Conservation (phyloP, 2,329 filamentous ascomycete genomes). For the Xylariomycetidae sp. region DNA sequence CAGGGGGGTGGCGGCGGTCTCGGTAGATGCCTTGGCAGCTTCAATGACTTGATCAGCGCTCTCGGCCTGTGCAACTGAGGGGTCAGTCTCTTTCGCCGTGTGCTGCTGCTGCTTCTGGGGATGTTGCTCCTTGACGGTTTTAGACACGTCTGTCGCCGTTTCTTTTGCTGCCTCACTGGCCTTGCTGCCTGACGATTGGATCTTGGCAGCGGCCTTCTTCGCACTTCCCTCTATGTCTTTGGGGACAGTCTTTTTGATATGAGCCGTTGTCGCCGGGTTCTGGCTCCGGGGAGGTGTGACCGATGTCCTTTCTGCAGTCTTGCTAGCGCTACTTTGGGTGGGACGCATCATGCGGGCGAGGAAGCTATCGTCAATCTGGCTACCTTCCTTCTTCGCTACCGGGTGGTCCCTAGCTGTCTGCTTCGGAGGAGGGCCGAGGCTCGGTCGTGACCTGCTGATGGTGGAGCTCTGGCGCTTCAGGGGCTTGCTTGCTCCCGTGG, state of each 20-base stretch:
- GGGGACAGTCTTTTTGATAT: slow-evolving; percentile 11
- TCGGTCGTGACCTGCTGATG: slow-evolving; percentile 42
- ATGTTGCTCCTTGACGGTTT: slow-evolving; percentile 8
- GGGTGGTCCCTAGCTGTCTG: slow-evolving; percentile 46
- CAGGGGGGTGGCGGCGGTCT: slow-evolving; percentile 11
- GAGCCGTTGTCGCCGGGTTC: slow-evolving; percentile 6
- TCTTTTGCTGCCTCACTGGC: no score
- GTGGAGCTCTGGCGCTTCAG: slow-evolving; percentile 43
- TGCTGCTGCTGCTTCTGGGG: slow-evolving; percentile 11
- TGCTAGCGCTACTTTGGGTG: slow-evolving; percentile 64
- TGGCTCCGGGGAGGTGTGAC: slow-evolving; percentile 44
- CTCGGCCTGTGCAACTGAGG: slow-evolving; percentile 15
- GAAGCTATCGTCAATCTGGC: slow-evolving; percentile 64
- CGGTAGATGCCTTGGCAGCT: slow-evolving; percentile 13
- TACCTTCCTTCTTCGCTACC: slow-evolving; percentile 44
- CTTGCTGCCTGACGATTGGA: slow-evolving; percentile 18
- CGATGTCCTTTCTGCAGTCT: slow-evolving; percentile 58
- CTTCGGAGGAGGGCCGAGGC: slow-evolving; percentile 56
- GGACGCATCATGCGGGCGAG: slow-evolving; percentile 79
- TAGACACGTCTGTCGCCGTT: no score
- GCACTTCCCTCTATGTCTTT: slow-evolving; percentile 18
- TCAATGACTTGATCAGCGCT: slow-evolving; percentile 15
- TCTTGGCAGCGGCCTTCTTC: slow-evolving; percentile 22
- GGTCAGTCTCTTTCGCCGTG: slow-evolving; percentile 21
- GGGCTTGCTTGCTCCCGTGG: slow-evolving; percentile 23